A percentile compares a stretch with the other conserved stretches of the same genome.
Evolutionary conservation across 2,329 filamentous ascomycete genomes (phyloP).

Genomic region (Ceratocystis papillata): DNA sequence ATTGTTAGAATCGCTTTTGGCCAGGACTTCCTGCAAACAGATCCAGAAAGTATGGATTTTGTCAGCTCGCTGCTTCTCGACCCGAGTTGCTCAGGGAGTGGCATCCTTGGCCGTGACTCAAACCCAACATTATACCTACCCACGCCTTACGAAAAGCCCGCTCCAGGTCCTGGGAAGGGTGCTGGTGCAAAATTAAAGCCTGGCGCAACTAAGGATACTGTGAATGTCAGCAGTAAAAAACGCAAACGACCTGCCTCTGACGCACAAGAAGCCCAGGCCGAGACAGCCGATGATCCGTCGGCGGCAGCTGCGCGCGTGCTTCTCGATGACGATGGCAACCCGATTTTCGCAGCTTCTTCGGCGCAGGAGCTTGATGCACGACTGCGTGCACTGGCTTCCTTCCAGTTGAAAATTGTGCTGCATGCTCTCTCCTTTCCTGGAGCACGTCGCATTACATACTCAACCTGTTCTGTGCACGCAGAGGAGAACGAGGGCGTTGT

Average conservation of each 20-base stretch:
- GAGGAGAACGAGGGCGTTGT: conserved; percentile 88
- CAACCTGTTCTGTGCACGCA: conserved; percentile 79
- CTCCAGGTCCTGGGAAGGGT: conserved; percentile 15
- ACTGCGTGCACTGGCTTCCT: conserved; percentile 61
- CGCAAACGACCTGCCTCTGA: conserved; percentile 34
- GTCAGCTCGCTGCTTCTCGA: conserved; percentile 80
- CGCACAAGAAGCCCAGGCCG: conserved; percentile 29
- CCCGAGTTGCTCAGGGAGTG: conserved; percentile 90
- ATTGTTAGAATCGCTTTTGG: conserved; percentile 59
- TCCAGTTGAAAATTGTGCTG: conserved; percentile 70
- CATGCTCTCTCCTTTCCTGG: conserved; percentile 76
- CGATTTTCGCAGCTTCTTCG: conserved; percentile 41
- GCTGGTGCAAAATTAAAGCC: conserved; percentile 13
- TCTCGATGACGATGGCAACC: conserved; percentile 49
- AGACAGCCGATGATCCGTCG: conserved; percentile 30
- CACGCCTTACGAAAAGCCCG: conserved; percentile 26
- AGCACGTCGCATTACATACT: conserved; percentile 72
- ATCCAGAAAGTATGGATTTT: conserved; percentile 45
- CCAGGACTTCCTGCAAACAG: conserved; percentile 70
- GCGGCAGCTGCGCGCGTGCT: conserved; percentile 32
- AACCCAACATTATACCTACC: conserved; percentile 56
- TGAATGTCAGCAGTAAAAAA: conserved; percentile 25
- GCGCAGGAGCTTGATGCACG: conserved; percentile 51
- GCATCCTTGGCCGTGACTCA: conserved; percentile 81
- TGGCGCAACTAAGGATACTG: not conserved